These are phyloP conservation scores for Fusarium sp. DNA, from an alignment of 2,329 filamentous ascomycete species.

Conservation along the genomic window DNA sequence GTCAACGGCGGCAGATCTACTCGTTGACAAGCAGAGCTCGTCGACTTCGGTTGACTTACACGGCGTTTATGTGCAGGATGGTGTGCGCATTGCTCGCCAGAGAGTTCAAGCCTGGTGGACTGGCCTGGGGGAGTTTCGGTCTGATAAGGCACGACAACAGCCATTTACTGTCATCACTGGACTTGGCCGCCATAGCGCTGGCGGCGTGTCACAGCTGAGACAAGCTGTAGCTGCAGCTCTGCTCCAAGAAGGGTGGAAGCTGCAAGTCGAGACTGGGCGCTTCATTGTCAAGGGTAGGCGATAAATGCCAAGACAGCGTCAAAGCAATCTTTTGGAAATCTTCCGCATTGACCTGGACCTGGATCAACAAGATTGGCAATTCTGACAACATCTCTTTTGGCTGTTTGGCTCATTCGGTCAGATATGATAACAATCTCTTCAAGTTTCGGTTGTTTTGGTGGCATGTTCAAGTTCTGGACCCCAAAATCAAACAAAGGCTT, in stretches of 20 bases:
- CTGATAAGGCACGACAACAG: slow-evolving; percentile 57
- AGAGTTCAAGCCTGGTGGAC: slow-evolving; percentile 82
- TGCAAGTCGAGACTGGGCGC: slow-evolving; percentile 77
- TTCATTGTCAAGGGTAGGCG: slow-evolving; percentile 74
- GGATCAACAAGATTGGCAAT: background rate
- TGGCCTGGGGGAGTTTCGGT: slow-evolving; percentile 72
- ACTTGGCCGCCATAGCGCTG: slow-evolving; percentile 79
- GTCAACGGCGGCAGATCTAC: slow-evolving; percentile 74
- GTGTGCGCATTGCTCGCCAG: slow-evolving; percentile 78
- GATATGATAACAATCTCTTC: background rate
- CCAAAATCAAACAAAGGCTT: slow-evolving; percentile 23
- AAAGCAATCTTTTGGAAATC: background rate
- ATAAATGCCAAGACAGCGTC: slow-evolving; percentile 33
- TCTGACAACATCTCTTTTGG: background rate
- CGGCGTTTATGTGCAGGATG: slow-evolving; percentile 83
- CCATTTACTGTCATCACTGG: slow-evolving; percentile 85
- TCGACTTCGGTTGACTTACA: slow-evolving; percentile 78
- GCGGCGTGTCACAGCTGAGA: slow-evolving; percentile 80
- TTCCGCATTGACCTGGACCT: background rate
- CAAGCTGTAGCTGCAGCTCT: slow-evolving; percentile 83
- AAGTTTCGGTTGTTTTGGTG: background rate
- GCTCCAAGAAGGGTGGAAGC: slow-evolving; percentile 83
- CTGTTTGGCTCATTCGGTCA: background rate
- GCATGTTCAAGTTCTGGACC: background rate
- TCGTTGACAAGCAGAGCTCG: slow-evolving; percentile 76